Conservation (phyloP, 1,284 basidiomycete genomes). For the Ganoderma boninense region DNA sequence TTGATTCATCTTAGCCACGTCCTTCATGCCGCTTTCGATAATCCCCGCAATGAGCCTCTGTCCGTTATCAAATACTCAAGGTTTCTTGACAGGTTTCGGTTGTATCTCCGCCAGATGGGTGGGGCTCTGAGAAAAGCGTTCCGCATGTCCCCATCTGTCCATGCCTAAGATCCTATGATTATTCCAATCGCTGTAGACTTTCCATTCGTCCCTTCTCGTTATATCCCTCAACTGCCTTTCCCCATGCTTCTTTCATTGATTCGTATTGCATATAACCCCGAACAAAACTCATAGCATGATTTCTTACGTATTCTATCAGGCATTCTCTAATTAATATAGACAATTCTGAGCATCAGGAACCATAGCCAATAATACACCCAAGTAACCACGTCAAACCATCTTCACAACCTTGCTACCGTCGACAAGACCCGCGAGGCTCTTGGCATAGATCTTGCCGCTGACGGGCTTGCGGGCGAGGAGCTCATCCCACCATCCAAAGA, state of each 20-base stretch:
- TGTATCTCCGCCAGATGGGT: not conserved
- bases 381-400: slow-evolving; percentile 59
- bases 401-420: slow-evolving; percentile 82
- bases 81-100: not conserved
- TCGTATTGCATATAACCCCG: too few species aligned
- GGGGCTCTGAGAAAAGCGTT: not conserved
- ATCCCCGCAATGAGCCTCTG: not conserved
- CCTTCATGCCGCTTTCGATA: slow-evolving; percentile 9
- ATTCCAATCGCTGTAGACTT: not conserved
- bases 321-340: slow-evolving; percentile 10
- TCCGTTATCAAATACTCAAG: not conserved
- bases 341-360: not conserved
- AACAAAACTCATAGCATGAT: too few species aligned
- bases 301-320: too few species aligned
- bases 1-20: slow-evolving; percentile 15
- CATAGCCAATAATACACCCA: not conserved
- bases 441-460: slow-evolving; percentile 72
- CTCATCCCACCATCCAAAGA: slow-evolving; percentile 99
- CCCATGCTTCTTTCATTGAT: too few species aligned
- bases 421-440: slow-evolving; percentile 71
- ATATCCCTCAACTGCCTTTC: not conserved
- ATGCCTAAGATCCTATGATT: not conserved
- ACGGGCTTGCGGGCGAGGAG: slow-evolving; percentile 70
- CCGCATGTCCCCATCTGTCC: not conserved
- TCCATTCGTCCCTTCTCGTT: not conserved